Evolutionary conservation across 768 basidiomycete genomes (phyloP).

Genomic region (Trametes punicea): DNA sequence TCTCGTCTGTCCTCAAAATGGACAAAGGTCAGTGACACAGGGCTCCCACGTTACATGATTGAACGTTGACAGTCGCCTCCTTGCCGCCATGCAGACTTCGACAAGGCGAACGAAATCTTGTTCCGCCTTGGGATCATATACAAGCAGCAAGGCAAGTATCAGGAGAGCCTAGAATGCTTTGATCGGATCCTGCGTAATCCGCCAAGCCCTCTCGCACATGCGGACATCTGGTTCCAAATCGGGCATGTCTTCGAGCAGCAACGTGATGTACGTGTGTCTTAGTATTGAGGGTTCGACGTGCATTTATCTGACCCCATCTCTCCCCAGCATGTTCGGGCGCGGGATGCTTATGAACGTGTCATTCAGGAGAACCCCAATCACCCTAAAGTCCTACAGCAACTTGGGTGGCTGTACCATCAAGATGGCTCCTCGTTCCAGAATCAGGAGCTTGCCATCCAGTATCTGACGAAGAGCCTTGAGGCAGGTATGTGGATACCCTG

Average conservation of each 20-base stretch:
- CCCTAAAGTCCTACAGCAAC: constrained; percentile 95
- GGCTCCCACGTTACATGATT: neutral
- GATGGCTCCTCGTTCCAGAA: constrained; percentile 94
- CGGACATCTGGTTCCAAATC: constrained; percentile 99
- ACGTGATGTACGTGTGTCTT: constrained; percentile 70
- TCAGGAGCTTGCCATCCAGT: constrained; percentile 90
- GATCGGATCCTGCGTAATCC: constrained; percentile 95
- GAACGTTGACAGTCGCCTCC: constrained; percentile 15
- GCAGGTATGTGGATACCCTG: constrained; percentile 57
- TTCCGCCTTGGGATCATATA: constrained; percentile 99
- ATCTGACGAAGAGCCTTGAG: constrained; percentile 92
- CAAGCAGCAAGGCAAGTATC: constrained; percentile 96
- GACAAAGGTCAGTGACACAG: constrained; percentile 72
- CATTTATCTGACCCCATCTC: constrained; percentile 14
- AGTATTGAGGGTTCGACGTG: neutral
- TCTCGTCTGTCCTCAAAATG: constrained; percentile 93
- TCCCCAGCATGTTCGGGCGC: constrained; percentile 77
- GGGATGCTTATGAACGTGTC: constrained; percentile 95
- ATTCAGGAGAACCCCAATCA: constrained; percentile 90
- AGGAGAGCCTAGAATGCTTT: constrained; percentile 87
- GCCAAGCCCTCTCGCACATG: constrained; percentile 91
- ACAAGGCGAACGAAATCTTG: constrained; percentile 97
- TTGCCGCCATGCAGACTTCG: constrained; percentile 62
- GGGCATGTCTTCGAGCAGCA: constrained; percentile 98
- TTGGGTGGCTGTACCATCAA: constrained; percentile 97